Evolutionary conservation across 305 asterid genomes (phyloP), one percentile per base, ranked within the genome.

Genomic region (Fraxinus greggii): DNA sequence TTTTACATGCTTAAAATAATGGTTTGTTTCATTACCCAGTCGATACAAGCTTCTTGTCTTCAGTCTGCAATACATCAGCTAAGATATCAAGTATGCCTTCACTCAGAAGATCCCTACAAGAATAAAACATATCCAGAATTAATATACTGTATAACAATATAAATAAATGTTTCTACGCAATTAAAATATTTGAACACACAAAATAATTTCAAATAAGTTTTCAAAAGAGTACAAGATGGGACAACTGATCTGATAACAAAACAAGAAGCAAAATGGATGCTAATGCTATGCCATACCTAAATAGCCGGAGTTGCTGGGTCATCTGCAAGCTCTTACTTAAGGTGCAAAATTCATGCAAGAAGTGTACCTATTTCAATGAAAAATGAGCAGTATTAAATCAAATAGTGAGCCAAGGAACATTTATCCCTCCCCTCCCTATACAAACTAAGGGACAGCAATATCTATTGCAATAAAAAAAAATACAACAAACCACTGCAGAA

Each of bases 281-380:
- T 9, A 32, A 21, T 21, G 31, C 56, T 45, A 31, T 21, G 73
- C 77, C 85, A 83, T 89, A 94, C 99, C 98, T 91, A 84, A 91
- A 94, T 75, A 94, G 85, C 83, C 93, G 92, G 78, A 89, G 92
- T 86, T 94, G 99, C 88, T 94, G 97, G 78, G 88, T 94, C 92
- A 93, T 88, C 89, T 92, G 99, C 92, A 96, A 89, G 90, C 98
- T 94, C 93, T 96, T 96, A 82, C 98, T 92, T 82, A 93, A 84
- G 72, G 93, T 90, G 86, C 98, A 94, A 83, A 96, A 96, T 90
- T 96, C 99, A 23, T 92, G 97, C 91, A 96, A 89, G 87, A 96
- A 96, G 84, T 77, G 89, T 77, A 95, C 94, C 98, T 95, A 76
- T 80, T 69, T 77, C 79, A 79, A 19, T 56, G 12, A 19, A 56